phyloP scores from a whole-genome alignment of 2,329 filamentous ascomycete genomes.

The Penicillium expansum region DNA sequence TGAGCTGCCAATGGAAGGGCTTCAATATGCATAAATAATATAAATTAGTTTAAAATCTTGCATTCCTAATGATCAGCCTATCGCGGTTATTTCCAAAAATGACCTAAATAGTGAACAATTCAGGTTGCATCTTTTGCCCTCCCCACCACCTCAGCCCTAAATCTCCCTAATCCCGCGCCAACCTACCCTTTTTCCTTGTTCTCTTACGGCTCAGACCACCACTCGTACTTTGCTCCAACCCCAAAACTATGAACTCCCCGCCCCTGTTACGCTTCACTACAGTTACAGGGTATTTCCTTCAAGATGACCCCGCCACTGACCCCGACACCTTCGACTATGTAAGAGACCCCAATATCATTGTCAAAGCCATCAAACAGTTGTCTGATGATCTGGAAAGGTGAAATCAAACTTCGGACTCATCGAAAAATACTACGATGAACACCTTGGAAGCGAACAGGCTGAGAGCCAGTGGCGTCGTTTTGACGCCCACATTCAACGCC shows the following conservation, averaged over 20 bases:
- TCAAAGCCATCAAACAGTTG: not conserved
- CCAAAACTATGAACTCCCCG: not conserved
- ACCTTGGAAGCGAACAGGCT: not conserved
- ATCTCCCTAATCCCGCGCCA: not conserved
- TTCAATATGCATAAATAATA: not conserved
- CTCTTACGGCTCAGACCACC: not conserved
- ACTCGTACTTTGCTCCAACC: not conserved
- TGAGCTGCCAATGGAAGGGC: no score
- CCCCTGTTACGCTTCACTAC: constrained; percentile 38
- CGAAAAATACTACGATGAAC: constrained; percentile 40
- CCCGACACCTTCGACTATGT: constrained; percentile 51
- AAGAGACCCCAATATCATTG: constrained; percentile 12
- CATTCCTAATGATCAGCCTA: not conserved
- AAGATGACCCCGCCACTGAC: constrained; percentile 51
- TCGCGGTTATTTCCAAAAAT: not conserved
- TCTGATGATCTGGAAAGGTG: constrained; percentile 27
- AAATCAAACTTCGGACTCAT: constrained; percentile 52
- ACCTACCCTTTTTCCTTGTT: not conserved
- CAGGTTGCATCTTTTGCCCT: not conserved
- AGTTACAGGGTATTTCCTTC: constrained; percentile 50
- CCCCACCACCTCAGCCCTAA: constrained; percentile 8
- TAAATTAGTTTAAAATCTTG: not conserved
- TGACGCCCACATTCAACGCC: constrained; percentile 43
- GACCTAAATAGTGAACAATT: not conserved
- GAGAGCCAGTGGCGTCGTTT: constrained; percentile 58